Conservation (phyloP, 345 rosid genomes). For the Moricandia arvensis region DNA sequence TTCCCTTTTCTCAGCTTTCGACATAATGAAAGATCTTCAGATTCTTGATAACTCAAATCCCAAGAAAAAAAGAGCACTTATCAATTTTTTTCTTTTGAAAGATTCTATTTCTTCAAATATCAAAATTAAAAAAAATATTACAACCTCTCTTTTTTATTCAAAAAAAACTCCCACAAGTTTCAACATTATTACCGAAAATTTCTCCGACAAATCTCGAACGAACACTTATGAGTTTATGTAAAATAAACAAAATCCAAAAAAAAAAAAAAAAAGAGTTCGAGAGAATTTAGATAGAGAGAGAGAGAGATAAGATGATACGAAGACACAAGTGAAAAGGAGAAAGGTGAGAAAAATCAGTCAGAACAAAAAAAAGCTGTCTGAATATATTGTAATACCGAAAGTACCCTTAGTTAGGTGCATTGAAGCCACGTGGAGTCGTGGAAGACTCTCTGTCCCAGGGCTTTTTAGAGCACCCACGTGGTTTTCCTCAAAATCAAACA, state of each 20-base stretch:
- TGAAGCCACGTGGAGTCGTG: constrained; percentile 24
- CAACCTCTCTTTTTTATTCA: neutral
- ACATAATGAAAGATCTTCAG: neutral
- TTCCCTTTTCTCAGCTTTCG: neutral
- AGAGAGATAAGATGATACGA: neutral
- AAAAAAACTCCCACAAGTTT: neutral
- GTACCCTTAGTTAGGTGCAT: constrained; percentile 18
- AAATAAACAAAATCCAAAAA: too few relatives aligned
- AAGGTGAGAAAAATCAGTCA: neutral
- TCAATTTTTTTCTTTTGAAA: constrained; percentile 33
- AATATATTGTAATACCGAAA: constrained; percentile 12
- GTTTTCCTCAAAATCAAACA: constrained; percentile 7
- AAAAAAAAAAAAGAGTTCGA: too few relatives aligned
- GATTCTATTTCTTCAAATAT: constrained; percentile 25
- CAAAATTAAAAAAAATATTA: too few relatives aligned
- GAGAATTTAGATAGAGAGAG: neutral
- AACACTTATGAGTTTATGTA: neutral
- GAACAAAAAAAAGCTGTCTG: constrained; percentile 14
- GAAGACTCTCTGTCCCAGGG: neutral
- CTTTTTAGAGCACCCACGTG: constrained; percentile 22
- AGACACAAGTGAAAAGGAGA: too few relatives aligned
- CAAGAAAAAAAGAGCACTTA: neutral
- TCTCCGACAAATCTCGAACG: constrained; percentile 14
- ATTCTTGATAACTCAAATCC: neutral
- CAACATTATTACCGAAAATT: constrained; percentile 25